Percentiles rank a stretch among this genome's conserved stretches.
These are phyloP conservation scores for Ogataea philodendri DNA, from an alignment of 805 yeast species.

Conservation along the genomic window DNA sequence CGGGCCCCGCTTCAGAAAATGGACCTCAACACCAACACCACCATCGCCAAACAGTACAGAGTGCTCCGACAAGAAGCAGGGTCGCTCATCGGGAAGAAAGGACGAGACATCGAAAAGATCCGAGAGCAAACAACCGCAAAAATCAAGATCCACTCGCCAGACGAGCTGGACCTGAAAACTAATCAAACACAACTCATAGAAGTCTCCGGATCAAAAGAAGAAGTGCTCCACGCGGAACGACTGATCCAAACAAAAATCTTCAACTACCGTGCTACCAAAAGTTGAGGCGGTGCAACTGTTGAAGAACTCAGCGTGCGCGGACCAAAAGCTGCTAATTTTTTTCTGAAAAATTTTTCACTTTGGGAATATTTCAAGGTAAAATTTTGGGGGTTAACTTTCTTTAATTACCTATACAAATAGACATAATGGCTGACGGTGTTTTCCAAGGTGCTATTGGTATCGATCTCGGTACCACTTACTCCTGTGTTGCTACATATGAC, in stretches of 20 bases:
- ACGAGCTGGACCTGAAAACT: neutral
- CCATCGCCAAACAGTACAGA: conserved; percentile 13
- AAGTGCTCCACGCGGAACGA: conserved; percentile 15
- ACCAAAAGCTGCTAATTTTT: conserved; percentile 11
- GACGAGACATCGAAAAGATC: conserved; percentile 37
- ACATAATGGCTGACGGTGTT: conserved; percentile 93
- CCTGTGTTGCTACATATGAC: conserved; percentile 76
- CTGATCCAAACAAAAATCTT: conserved; percentile 11
- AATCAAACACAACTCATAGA: conserved; percentile 16
- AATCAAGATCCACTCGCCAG: conserved; percentile 38
- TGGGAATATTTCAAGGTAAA: conserved; percentile 9
- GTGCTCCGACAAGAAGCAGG: conserved; percentile 37
- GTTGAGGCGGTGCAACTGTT: conserved; percentile 14
- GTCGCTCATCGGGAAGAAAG: conserved; percentile 44
- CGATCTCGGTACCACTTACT: conserved; percentile 88
- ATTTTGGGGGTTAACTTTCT: conserved; percentile 8
- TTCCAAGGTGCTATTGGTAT: conserved; percentile 99
- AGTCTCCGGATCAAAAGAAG: conserved; percentile 14
- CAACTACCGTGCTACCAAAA: conserved; percentile 16
- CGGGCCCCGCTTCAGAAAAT: neutral
- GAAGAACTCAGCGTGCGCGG: conserved; percentile 4
- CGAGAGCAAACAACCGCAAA: conserved; percentile 36
- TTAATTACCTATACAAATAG: conserved; percentile 14
- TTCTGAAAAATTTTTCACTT: conserved; percentile 25
- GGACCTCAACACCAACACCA: neutral